Evolutionary conservation across 108 stramenopile genomes (phyloP).

Genomic region (Mayamaea pseudoterrestris): DNA sequence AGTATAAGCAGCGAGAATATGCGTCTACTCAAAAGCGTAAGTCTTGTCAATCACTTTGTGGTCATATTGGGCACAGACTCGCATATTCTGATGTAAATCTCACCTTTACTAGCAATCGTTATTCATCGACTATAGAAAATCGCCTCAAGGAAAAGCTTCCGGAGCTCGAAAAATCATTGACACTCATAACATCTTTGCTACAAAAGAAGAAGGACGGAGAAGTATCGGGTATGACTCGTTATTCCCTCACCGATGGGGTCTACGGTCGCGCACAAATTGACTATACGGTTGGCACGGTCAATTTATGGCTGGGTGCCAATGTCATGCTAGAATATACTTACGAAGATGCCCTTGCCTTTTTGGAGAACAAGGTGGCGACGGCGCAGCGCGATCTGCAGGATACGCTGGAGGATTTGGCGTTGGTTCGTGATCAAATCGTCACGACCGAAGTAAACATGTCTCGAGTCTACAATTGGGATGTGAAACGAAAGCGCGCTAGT

Average conservation of each 20-base stretch:
- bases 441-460: constrained; percentile 96
- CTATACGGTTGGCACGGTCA: constrained; percentile 69
- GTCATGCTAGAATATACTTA: constrained; percentile 99
- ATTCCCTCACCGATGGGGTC: constrained; percentile 91
- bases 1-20: constrained; percentile 76
- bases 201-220: constrained; percentile 45
- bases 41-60: constrained; percentile 7
- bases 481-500: constrained; percentile 60
- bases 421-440: constrained; percentile 91
- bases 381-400: constrained; percentile 54
- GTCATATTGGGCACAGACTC: background rate
- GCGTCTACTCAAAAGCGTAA: constrained; percentile 55
- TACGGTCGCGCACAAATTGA: constrained; percentile 91
- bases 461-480: constrained; percentile 96
- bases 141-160: constrained; percentile 58
- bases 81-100: no score
- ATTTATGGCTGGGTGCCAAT: constrained; percentile 97
- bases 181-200: constrained; percentile 54
- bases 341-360: constrained; percentile 84
- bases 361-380: constrained; percentile 38
- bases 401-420: constrained; percentile 84
- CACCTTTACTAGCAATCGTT: background rate
- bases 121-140: constrained; percentile 17
- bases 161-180: constrained; percentile 80
- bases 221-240: constrained; percentile 64